These are phyloP conservation scores for Cryphonectria naterciae DNA, from an alignment of 2,329 filamentous ascomycete species.

Conservation along the genomic window DNA sequence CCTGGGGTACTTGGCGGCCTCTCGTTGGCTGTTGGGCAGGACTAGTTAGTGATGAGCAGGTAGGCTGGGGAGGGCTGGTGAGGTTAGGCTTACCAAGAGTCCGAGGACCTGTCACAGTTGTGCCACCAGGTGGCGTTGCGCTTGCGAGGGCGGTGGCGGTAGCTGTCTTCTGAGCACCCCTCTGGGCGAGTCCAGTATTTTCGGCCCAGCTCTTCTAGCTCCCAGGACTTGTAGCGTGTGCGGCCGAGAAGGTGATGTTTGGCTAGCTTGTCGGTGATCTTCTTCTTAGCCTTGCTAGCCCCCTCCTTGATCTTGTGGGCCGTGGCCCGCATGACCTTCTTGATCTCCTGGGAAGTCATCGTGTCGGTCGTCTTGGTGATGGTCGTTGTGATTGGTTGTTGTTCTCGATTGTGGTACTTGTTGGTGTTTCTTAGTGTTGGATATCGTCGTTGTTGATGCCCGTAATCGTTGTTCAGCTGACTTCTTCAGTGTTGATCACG, in stretches of 20 bases:
- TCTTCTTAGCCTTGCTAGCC: not conserved
- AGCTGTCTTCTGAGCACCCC: not conserved
- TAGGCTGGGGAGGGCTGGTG: not conserved
- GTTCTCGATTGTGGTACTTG: not conserved
- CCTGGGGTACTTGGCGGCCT: not conserved
- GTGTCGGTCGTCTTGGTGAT: not conserved
- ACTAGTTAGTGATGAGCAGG: not conserved
- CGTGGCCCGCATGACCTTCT: not conserved
- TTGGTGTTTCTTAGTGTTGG: not conserved
- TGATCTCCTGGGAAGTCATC: not conserved
- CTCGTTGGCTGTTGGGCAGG: not conserved
- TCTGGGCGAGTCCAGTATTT: conserved; percentile 3
- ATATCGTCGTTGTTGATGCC: too few species aligned
- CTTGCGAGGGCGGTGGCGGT: not conserved
- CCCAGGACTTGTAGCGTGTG: not conserved
- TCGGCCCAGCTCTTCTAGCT: not conserved
- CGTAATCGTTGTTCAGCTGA: too few species aligned
- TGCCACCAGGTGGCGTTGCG: not conserved
- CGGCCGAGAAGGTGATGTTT: not conserved
- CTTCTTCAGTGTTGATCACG: not conserved
- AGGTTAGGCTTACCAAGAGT: conserved; percentile 1
- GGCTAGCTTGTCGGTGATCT: not conserved
- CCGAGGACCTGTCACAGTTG: not conserved
- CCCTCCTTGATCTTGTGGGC: not conserved
- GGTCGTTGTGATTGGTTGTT: not conserved